Base-by-base conservation (phyloP, 495 filamentous ascomycete genomes). In the Pyrenula massariospora region DNA sequence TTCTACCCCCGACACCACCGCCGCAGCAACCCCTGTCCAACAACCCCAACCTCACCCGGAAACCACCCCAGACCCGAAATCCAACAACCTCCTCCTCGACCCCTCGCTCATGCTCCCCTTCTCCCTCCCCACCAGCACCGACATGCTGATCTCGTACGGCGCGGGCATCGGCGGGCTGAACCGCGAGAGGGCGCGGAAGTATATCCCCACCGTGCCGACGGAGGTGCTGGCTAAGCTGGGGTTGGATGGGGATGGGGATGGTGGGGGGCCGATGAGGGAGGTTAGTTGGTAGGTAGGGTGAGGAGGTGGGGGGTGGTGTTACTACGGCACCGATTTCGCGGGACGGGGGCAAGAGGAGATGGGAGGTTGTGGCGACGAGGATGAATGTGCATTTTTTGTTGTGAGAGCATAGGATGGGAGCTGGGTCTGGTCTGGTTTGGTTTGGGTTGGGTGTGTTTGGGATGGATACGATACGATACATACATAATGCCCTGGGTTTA, bases 101-200 rank as follows among this genome's bases (percentile, higher is more conserved):
- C 88, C 92, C 19, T 85, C 91, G 11, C 74, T 95, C 47, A 96
- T 95, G 80, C 79, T 99, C 23, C 94, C 94, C 0, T 99, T 99
- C 66, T 85, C 85, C 25, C 75, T 99, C 21, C 93, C 93, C 0
- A 95, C 93, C 3, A 94, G 91, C 57, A 96, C 92, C 15, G 93
- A 97, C 67, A 97, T 99, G 93, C 76, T 96, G 59, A 78, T 99
- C 42, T 91, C 82, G 60, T 99, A 93, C 63, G 93, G 93, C 10
- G 92, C 94, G 24, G 93, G 93, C 12, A 89, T 96, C 60, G 93
- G 93, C 2, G 93, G 93, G 0, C 76, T 91, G 24, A 96, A 99
- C 68, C 78, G 85, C 54, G 93, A 99, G 67, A 77, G 90, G 50
- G 93, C 93, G 66, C 77, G 89, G 56, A 96, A 95, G 70, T 99